These are phyloP conservation scores for Sugiyamaella qingdaonensis DNA, from an alignment of 805 yeast genomes.

Conservation along the genomic window DNA sequence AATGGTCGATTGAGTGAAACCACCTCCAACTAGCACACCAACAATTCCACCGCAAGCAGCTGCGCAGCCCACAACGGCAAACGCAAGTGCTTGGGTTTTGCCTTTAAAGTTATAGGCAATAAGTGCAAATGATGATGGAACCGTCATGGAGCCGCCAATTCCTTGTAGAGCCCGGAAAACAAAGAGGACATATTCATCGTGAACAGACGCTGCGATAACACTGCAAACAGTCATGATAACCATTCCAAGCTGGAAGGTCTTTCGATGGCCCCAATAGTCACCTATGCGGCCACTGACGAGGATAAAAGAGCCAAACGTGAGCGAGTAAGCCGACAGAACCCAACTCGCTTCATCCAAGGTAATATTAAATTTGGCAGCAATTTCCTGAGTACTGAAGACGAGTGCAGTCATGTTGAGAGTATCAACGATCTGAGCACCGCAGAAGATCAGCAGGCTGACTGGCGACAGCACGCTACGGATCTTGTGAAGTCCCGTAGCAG, in stretches of 20 bases:
- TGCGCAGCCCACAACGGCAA: conserved; percentile 28
- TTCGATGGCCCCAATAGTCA: conserved; percentile 41
- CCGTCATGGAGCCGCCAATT: conserved; percentile 38
- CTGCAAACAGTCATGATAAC: conserved; percentile 27
- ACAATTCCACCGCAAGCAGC: conserved; percentile 35
- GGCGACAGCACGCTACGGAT: neutral
- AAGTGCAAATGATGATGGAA: conserved; percentile 38
- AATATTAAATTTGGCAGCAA: conserved; percentile 21
- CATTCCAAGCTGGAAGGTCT: conserved; percentile 29
- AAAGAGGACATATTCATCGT: conserved; percentile 36
- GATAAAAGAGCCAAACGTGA: conserved; percentile 44
- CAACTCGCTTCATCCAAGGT: conserved; percentile 28
- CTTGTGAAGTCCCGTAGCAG: neutral
- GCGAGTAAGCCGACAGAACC: conserved; percentile 43
- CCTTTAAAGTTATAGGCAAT: conserved; percentile 33
- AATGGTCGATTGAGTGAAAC: conserved; percentile 35
- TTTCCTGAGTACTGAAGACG: conserved; percentile 20
- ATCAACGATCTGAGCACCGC: conserved; percentile 24
- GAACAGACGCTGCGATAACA: conserved; percentile 37
- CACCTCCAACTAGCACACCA: conserved; percentile 45
- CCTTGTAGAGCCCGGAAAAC: conserved; percentile 46
- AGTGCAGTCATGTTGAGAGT: conserved; percentile 26
- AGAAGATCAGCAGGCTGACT: conserved; percentile 9
- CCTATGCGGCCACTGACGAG: conserved; percentile 41
- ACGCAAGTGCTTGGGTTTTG: conserved; percentile 27